A percentile compares a stretch with the other conserved stretches of the same genome.
Conservation (phyloP, 129 eudicot species). For the Lactuca saligna region DNA sequence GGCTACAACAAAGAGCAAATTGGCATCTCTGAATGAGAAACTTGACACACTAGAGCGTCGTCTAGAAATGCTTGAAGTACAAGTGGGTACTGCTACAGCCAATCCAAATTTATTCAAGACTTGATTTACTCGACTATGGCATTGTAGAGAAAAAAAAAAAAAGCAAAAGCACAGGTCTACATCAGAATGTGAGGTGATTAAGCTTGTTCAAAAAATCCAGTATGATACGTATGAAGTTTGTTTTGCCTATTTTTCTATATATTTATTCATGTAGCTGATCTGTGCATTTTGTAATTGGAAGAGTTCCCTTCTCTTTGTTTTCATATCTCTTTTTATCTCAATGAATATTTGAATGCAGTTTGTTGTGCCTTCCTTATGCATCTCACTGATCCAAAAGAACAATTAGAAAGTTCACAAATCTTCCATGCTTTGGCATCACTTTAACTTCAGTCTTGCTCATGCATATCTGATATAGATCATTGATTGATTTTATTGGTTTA, state of each 20-base stretch:
- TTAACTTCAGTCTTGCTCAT: too few species aligned
- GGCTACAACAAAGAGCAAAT: slow-evolving; percentile 92
- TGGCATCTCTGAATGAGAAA: slow-evolving; percentile 91
- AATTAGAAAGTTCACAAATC: not conserved
- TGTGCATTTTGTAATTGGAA: slow-evolving; percentile 32
- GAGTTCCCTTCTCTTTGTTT: slow-evolving; percentile 2
- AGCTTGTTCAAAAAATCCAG: slow-evolving; percentile 24
- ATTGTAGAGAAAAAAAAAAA: slow-evolving; percentile 17
- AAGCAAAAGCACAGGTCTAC: slow-evolving; percentile 15
- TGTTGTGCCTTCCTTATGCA: not conserved
- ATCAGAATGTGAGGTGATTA: slow-evolving; percentile 37
- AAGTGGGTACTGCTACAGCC: slow-evolving; percentile 86
- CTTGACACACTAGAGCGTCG: slow-evolving; percentile 90
- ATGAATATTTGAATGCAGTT: slow-evolving; percentile 8
- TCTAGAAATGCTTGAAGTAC: slow-evolving; percentile 89
- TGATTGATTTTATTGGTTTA: too few species aligned
- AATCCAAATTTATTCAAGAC: slow-evolving; percentile 68
- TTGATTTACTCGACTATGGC: slow-evolving; percentile 33
- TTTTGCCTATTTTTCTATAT: slow-evolving; percentile 22
- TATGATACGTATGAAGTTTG: slow-evolving; percentile 26
- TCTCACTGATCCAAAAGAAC: slow-evolving; percentile 4
- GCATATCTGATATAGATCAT: too few species aligned
- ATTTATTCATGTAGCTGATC: slow-evolving; percentile 21
- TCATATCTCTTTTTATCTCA: slow-evolving; percentile 4
- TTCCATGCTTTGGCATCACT: too few species aligned